Evolutionary conservation across 2,329 filamentous ascomycete genomes (phyloP).

Genomic region (Hymenoscyphus repandus): DNA sequence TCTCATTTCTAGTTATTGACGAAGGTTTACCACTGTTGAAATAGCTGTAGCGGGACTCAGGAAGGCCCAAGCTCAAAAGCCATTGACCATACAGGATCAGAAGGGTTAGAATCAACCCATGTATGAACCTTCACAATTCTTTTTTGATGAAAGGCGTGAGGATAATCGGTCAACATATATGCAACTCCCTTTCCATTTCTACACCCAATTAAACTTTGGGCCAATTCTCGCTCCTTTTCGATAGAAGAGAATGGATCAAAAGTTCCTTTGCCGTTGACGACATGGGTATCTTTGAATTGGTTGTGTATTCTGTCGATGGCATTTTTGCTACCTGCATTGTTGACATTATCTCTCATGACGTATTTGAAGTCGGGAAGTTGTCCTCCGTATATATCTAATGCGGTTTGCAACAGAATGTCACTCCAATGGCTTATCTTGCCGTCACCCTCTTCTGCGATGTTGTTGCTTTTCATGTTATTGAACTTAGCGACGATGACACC

Average conservation of each 20-base stretch:
- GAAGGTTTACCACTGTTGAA: background rate
- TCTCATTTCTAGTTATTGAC: background rate
- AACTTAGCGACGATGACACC: background rate
- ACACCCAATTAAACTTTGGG: background rate
- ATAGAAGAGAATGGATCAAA: background rate
- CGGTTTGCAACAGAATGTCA: background rate
- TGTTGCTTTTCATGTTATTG: slow-evolving; percentile 2
- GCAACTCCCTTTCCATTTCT: background rate
- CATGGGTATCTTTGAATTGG: background rate
- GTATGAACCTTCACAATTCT: background rate
- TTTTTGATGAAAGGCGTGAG: background rate
- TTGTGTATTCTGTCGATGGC: background rate
- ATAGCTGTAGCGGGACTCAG: background rate
- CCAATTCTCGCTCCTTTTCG: background rate
- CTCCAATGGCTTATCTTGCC: background rate
- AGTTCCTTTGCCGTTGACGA: background rate
- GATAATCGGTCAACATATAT: background rate
- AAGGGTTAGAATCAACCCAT: background rate
- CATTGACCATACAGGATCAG: background rate
- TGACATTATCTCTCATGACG: background rate
- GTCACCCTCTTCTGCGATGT: background rate
- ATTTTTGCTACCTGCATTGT: background rate
- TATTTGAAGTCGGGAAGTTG: slow-evolving; percentile 2
- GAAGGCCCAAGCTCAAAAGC: slow-evolving; percentile 1
- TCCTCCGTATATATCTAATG: background rate